These are phyloP conservation scores for Hygrophila difformis DNA, from an alignment of 257 asterid species.

Conservation along the genomic window DNA sequence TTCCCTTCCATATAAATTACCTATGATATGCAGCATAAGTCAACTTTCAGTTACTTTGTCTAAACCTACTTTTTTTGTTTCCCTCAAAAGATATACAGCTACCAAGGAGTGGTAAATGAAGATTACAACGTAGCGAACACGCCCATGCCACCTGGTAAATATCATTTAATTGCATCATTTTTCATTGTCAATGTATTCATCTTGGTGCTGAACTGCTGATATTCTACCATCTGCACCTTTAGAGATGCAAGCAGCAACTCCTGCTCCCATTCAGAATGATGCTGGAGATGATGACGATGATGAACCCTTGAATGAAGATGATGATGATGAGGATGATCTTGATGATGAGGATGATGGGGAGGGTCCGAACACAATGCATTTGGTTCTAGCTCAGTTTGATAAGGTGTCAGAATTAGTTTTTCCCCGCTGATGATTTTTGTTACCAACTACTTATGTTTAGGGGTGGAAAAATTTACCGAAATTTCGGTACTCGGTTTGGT, in stretches of 20 bases:
- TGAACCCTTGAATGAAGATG: conserved; percentile 89
- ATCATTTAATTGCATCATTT: conserved; percentile 2
- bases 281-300: conserved; percentile 48
- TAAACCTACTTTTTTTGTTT: conserved; percentile 19
- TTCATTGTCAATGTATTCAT: no score
- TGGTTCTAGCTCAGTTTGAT: conserved; percentile 93
- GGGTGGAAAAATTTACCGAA: no score
- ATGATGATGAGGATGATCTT: conserved; percentile 86
- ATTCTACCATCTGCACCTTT: no score
- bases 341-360: conserved; percentile 85
- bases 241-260: conserved; percentile 88
- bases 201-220: no score
- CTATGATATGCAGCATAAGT: no score
- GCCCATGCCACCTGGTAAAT: conserved; percentile 76
- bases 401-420: conserved; percentile 54
- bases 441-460: no score
- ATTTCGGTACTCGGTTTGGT: no score
- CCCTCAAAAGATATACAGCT: conserved; percentile 74
- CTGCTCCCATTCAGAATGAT: conserved; percentile 77
- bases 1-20: no score
- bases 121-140: conserved; percentile 83
- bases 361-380: conserved; percentile 68
- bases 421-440: no score
- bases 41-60: no score
- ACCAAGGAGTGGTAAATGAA: conserved; percentile 87